phyloP scores from a whole-genome alignment of 1,139 yeast species.

The Meyerozyma sp. region DNA sequence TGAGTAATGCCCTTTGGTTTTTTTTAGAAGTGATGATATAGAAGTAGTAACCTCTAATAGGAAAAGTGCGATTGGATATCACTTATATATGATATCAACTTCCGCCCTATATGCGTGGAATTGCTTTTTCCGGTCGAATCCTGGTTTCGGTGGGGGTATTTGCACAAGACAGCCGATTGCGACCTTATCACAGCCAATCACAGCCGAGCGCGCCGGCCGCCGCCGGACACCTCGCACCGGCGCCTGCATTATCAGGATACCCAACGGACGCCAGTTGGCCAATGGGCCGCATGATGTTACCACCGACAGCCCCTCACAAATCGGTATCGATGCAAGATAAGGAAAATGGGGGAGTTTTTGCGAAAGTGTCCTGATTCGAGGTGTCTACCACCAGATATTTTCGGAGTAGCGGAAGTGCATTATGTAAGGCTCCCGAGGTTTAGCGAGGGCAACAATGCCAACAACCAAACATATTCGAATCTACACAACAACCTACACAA shows the following conservation, averaged over 20 bases:
- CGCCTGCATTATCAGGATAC: not conserved
- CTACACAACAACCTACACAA: no score
- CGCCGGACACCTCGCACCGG: not conserved
- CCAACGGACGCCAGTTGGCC: not conserved
- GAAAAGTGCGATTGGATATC: conserved; percentile 1
- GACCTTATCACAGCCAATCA: conserved; percentile 1
- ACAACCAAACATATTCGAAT: no score
- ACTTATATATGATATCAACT: not conserved
- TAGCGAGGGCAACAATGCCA: no score
- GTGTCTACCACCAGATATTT: not conserved
- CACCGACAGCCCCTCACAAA: not conserved
- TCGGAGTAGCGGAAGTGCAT: not conserved
- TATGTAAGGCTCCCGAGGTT: not conserved
- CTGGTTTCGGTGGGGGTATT: not conserved
- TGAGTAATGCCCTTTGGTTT: not conserved
- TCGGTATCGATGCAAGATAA: not conserved
- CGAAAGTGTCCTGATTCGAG: no score
- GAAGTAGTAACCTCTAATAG: conserved; percentile 1
- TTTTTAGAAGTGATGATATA: not conserved
- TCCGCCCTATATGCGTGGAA: not conserved
- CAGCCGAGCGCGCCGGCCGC: not conserved
- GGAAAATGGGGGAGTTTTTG: no score
- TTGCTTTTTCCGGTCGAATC: conserved; percentile 1
- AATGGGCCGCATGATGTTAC: not conserved
- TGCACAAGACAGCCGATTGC: not conserved